phyloP scores from a whole-genome alignment of 768 basidiomycete genomes.

The Tephrocybe sp. region DNA sequence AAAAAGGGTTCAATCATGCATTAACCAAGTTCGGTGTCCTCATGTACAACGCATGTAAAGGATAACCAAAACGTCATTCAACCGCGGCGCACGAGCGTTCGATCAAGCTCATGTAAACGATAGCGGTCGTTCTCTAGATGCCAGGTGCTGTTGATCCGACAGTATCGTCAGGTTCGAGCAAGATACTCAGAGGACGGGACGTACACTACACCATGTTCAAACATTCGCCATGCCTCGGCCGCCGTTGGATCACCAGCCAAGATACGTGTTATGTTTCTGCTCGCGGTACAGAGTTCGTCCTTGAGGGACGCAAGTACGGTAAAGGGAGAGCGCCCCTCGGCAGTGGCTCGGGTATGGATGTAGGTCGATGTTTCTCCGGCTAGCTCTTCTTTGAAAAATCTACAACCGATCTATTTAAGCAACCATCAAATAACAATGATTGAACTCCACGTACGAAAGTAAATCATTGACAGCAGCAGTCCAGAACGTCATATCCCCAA shows the following conservation, averaged over 20 bases:
- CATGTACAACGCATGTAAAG: no score
- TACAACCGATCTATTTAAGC: constrained; percentile 2
- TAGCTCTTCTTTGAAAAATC: constrained; percentile 20
- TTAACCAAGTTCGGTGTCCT: no score
- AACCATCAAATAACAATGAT: not conserved
- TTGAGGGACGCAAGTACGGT: constrained; percentile 14
- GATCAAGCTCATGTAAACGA: not conserved
- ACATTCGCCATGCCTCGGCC: constrained; percentile 11
- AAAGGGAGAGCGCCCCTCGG: constrained; percentile 3
- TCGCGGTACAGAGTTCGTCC: constrained; percentile 9
- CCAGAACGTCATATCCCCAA: constrained; percentile 12
- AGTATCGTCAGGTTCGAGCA: not conserved
- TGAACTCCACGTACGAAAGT: not conserved
- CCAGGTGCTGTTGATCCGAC: not conserved
- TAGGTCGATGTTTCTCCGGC: constrained; percentile 19
- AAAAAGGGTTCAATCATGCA: no score
- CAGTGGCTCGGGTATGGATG: constrained; percentile 11
- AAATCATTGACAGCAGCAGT: constrained; percentile 7
- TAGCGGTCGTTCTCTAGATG: not conserved
- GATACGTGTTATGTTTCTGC: constrained; percentile 3
- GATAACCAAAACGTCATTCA: not conserved
- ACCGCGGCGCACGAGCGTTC: not conserved
- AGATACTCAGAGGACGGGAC: not conserved
- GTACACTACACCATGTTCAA: constrained; percentile 5
- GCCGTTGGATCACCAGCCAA: constrained; percentile 3